A percentile compares a stretch with the other conserved stretches of the same genome.
These are phyloP conservation scores for Neonectria neomacrospora DNA, from an alignment of 2,329 filamentous ascomycete species.

Conservation along the genomic window DNA sequence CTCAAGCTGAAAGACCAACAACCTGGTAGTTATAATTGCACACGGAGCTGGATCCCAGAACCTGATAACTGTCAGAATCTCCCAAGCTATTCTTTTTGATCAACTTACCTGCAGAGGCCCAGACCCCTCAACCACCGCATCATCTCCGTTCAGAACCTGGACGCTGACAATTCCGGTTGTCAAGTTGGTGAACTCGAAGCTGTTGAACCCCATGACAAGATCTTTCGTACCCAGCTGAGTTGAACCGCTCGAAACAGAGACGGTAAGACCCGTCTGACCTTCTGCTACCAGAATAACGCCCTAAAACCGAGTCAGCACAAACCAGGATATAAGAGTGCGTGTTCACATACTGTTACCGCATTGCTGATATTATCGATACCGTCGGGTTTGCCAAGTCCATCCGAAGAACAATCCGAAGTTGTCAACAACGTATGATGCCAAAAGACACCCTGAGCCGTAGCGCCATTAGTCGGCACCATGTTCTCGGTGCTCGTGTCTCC, in stretches of 20 bases:
- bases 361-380: constrained; percentile 11
- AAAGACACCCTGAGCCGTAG: constrained; percentile 13
- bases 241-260: constrained; percentile 4
- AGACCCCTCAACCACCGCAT: not conserved
- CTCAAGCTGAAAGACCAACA: not conserved
- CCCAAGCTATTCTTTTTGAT: not conserved
- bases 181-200: constrained; percentile 7
- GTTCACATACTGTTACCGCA: constrained; percentile 1
- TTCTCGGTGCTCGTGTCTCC: constrained; percentile 3
- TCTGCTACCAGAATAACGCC: constrained; percentile 10
- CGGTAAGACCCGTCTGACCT: constrained; percentile 6
- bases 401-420: constrained; percentile 10
- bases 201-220: constrained; percentile 15
- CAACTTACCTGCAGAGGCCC: constrained; percentile 12
- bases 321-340: not conserved
- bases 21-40: constrained; percentile 26
- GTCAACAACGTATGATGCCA: constrained; percentile 21
- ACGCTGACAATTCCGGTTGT: constrained; percentile 3
- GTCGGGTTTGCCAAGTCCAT: constrained; percentile 9
- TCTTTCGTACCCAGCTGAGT: not conserved
- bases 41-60: constrained; percentile 8
- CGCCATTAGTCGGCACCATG: constrained; percentile 7
- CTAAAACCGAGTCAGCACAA: not conserved
- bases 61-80: constrained; percentile 2
- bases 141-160: not conserved